Evolutionary conservation across 2,329 filamentous ascomycete genomes (phyloP).

Genomic region (Ophiostoma angusticollis): DNA sequence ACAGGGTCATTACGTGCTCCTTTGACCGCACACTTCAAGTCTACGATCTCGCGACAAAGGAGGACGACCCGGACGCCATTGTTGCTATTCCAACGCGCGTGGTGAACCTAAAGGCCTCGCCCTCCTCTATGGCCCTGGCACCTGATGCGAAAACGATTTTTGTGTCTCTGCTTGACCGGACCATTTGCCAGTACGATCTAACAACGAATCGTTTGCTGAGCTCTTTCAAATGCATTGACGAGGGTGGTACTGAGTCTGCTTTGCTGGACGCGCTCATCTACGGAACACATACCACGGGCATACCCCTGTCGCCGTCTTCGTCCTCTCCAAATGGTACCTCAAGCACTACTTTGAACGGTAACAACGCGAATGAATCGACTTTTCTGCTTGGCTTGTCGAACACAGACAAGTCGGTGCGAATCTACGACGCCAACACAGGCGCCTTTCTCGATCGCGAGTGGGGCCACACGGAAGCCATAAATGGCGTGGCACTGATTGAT

Average conservation of each 20-base stretch:
- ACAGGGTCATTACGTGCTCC: conserved; percentile 73
- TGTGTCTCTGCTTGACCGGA: conserved; percentile 48
- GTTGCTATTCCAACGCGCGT: conserved; percentile 68
- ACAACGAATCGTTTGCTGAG: conserved; percentile 55
- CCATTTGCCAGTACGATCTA: conserved; percentile 48
- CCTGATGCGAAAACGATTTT: conserved; percentile 46
- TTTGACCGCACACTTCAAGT: conserved; percentile 78
- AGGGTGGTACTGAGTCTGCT: conserved; percentile 67
- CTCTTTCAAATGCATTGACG: conserved; percentile 74
- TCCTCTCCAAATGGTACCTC: not conserved
- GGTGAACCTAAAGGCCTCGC: conserved; percentile 74
- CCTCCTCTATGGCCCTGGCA: conserved; percentile 67
- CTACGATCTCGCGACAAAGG: conserved; percentile 61
- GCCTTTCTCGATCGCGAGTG: conserved; percentile 76
- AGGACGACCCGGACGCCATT: conserved; percentile 48
- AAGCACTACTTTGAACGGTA: no score
- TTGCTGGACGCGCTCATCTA: conserved; percentile 67
- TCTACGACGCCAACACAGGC: conserved; percentile 73
- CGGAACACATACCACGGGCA: conserved; percentile 33
- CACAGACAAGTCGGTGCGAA: conserved; percentile 85
- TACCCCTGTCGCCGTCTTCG: not conserved
- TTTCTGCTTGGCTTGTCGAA: conserved; percentile 81
- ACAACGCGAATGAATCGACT: conserved; percentile 33
- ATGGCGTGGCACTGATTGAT: conserved; percentile 63
- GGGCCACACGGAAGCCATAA: conserved; percentile 90